These are phyloP conservation scores for Ampelomyces quisqualis DNA, from an alignment of 2,329 filamentous ascomycete species.

Conservation along the genomic window DNA sequence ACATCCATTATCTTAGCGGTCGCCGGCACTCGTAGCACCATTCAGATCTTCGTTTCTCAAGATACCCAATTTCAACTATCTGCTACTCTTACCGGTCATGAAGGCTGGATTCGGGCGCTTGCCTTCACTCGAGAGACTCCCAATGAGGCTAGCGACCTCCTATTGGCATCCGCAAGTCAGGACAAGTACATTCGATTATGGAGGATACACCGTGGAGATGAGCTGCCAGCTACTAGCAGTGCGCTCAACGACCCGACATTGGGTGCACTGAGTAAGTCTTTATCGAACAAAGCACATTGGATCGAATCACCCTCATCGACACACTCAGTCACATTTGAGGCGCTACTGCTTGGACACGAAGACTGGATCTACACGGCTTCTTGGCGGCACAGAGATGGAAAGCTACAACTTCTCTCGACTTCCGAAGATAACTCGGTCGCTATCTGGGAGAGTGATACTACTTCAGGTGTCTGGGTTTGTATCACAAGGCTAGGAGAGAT, in stretches of 20 bases:
- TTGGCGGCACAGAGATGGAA: constrained; percentile 63
- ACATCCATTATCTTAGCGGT: constrained; percentile 70
- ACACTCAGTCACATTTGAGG: constrained; percentile 88
- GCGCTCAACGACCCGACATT: constrained; percentile 58
- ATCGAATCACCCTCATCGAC: constrained; percentile 62
- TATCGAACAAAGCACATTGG: constrained; percentile 86
- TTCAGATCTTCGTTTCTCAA: constrained; percentile 74
- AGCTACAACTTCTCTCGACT: constrained; percentile 76
- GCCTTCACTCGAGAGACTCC: constrained; percentile 69
- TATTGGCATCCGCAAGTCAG: constrained; percentile 91
- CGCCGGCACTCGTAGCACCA: constrained; percentile 78
- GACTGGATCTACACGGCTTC: constrained; percentile 94
- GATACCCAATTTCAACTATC: constrained; percentile 64
- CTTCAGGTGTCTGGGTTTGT: constrained; percentile 89
- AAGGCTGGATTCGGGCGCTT: constrained; percentile 90
- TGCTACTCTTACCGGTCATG: constrained; percentile 81
- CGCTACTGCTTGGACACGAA: constrained; percentile 88
- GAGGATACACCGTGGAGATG: constrained; percentile 73
- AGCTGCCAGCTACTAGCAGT: constrained; percentile 59
- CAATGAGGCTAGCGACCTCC: constrained; percentile 61
- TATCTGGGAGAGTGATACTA: constrained; percentile 83
- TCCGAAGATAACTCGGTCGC: constrained; percentile 94
- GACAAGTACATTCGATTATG: constrained; percentile 96
- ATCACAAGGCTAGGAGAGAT: constrained; percentile 86
- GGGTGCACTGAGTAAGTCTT: constrained; percentile 66